A percentile compares a stretch with the other conserved stretches of the same genome.
Conservation (phyloP, 805 yeast species). For the Myxozyma vanderwaltii region DNA sequence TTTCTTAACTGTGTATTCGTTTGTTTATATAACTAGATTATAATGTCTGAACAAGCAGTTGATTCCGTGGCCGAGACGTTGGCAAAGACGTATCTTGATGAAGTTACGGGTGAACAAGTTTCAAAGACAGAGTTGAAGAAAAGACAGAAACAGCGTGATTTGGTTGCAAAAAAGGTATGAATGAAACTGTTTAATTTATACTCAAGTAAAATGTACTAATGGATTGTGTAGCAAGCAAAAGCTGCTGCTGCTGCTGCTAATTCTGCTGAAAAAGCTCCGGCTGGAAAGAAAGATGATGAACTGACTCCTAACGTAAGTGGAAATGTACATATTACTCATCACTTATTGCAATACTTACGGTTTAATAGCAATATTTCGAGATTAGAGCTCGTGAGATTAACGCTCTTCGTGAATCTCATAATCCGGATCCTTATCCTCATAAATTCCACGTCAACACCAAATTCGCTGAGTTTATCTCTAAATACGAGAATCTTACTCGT, state of each 20-base stretch:
- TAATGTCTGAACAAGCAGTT: slow-evolving; percentile 5
- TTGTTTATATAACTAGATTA: not conserved
- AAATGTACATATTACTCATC: not conserved
- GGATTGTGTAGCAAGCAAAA: slow-evolving; percentile 64
- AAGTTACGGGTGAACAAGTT: slow-evolving; percentile 93
- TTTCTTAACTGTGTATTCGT: no score
- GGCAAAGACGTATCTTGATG: slow-evolving; percentile 66
- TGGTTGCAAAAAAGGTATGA: slow-evolving; percentile 73
- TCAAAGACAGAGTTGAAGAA: slow-evolving; percentile 95
- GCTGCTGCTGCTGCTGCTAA: slow-evolving; percentile 69
- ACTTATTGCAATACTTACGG: not conserved
- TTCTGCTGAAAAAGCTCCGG: slow-evolving; percentile 45
- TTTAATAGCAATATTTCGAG: slow-evolving; percentile 71
- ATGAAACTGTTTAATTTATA: not conserved
- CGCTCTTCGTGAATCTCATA: slow-evolving; percentile 67
- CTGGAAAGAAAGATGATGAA: slow-evolving; percentile 68
- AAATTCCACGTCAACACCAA: slow-evolving; percentile 74
- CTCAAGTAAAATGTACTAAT: not conserved
- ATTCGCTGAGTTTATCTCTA: slow-evolving; percentile 69
- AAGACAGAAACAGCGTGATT: slow-evolving; percentile 85
- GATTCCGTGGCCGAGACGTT: slow-evolving; percentile 55
- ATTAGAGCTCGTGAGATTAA: slow-evolving; percentile 87
- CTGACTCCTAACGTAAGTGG: slow-evolving; percentile 65
- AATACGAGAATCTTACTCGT: slow-evolving; percentile 69
- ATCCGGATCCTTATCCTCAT: slow-evolving; percentile 94